Evolutionary conservation across 805 yeast species (phyloP), one percentile per base, ranked within the genome.

Genomic region (Wickerhamomyces strasburgensis): DNA sequence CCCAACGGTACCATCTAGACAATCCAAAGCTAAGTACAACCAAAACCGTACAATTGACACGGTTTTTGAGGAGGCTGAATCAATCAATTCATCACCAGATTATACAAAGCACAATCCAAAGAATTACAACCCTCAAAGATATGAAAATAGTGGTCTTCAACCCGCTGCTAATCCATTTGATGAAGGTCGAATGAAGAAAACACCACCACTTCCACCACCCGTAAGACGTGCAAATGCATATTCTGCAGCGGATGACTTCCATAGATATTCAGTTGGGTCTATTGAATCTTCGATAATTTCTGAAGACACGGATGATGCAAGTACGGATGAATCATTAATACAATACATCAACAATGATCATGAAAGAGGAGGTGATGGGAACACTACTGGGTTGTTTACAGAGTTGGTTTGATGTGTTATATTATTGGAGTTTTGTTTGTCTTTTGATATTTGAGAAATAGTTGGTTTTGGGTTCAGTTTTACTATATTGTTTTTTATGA

Each of bases 21-120:
- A n/a, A n/a, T n/a, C 16, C 26, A 19, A 25, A 14, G 21, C 6
- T 19, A 17, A 31, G 8, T 5, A 16, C 38, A 16, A 26, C 28
- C 32, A 14, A 32, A 10, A 15, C 19, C 38, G 54, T 23, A 45
- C 46, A 3, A 52, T 52, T 13, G 57, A 54, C 15, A 54, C 58
- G 1, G 56, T 54, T n/a, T 39, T 44, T 27, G 58, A 54, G 34
- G 58, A 51, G 10, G 33, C 46, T 2, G 57, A 54, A 32, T 25
- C 46, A 5, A 21, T 21, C 25, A 21, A 21, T 21, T 38, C 46
- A 25, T 25, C 34, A 5, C 25, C 45, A 18, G 33, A 34, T 15
- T 38, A 34, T 19, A 11, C 39, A 11, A 34, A 24, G 11, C 11
- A 32, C 4, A 32, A 39, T 14, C 40, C 38, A 29, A 29, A 24